Evolutionary conservation across 192 early-diverging fungal genomes (phyloP).

Genomic region (Coemansia sp.): DNA sequence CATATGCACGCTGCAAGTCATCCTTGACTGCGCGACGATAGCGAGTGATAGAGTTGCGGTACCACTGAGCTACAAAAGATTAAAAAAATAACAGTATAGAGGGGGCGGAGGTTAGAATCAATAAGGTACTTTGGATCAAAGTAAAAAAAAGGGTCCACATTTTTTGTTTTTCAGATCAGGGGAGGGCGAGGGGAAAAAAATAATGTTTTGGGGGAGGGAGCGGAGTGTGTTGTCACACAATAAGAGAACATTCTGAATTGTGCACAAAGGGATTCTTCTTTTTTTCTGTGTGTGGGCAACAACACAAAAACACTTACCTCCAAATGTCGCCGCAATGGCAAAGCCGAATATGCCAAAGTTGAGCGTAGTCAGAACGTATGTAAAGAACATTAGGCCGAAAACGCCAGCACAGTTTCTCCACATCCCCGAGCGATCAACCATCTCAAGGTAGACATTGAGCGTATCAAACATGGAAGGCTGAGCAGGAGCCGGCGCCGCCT

Average conservation of each 20-base stretch:
- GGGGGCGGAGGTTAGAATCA: not conserved
- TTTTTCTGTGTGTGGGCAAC: not conserved
- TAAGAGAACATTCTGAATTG: not conserved
- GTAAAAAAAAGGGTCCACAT: not conserved
- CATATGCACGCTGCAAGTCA: constrained; percentile 69
- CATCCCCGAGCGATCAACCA: constrained; percentile 54
- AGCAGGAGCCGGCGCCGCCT: constrained; percentile 30
- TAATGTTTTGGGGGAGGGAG: not conserved
- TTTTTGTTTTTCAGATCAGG: not conserved
- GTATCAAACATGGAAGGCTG: constrained; percentile 48
- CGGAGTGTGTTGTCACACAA: not conserved
- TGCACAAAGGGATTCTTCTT: not conserved
- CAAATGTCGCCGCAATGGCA: constrained; percentile 37
- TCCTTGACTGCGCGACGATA: constrained; percentile 70
- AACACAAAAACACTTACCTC: constrained; percentile 57
- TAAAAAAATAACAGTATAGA: not conserved
- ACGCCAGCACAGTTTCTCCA: constrained; percentile 60
- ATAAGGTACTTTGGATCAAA: not conserved
- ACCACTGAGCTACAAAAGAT: constrained; percentile 64
- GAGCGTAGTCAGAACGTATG: constrained; percentile 52
- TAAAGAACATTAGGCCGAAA: constrained; percentile 54
- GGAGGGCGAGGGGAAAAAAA: not conserved
- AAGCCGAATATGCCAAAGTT: constrained; percentile 56
- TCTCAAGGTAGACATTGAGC: constrained; percentile 46
- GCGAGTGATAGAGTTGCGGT: constrained; percentile 71